phyloP scores from a whole-genome alignment of 1,284 basidiomycete species.

The Prillingera fragicola region DNA sequence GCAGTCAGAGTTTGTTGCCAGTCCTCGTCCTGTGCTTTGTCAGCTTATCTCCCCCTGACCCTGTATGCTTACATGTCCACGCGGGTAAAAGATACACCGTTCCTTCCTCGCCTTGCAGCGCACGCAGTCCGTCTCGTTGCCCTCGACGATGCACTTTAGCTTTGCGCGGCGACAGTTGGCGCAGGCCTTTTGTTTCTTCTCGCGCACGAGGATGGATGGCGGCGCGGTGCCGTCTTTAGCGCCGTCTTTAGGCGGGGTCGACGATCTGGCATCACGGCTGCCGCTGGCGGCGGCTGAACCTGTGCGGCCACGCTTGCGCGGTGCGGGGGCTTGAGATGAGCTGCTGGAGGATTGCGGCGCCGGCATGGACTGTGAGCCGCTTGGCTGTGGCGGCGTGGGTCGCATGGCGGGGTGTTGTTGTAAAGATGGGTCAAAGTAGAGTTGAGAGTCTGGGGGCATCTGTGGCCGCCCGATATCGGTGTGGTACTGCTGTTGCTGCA shows the following conservation, averaged over 20 bases:
- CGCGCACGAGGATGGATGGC: constrained; percentile 18
- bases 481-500: too few relatives aligned
- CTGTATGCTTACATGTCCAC: constrained; percentile 30
- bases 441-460: constrained; percentile 5
- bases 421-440: constrained; percentile 6
- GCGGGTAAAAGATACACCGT: constrained; percentile 37
- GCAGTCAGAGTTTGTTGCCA: constrained; percentile 36
- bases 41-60: neutral
- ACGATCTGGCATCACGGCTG: too few relatives aligned
- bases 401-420: too few relatives aligned
- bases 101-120: constrained; percentile 38
- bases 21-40: constrained; percentile 34
- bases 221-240: constrained; percentile 8
- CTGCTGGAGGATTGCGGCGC: too few relatives aligned
- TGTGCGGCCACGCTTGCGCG: too few relatives aligned
- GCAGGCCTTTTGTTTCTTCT: constrained; percentile 36
- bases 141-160: constrained; percentile 40
- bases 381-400: too few relatives aligned
- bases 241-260: neutral
- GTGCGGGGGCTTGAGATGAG: too few relatives aligned
- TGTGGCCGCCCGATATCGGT: neutral
- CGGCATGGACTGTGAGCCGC: too few relatives aligned
- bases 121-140: constrained; percentile 34
- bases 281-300: too few relatives aligned
- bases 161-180: constrained; percentile 41